These are phyloP conservation scores for Chlamydomonas sp. DNA, from an alignment of 139 green algal species.

Conservation along the genomic window DNA sequence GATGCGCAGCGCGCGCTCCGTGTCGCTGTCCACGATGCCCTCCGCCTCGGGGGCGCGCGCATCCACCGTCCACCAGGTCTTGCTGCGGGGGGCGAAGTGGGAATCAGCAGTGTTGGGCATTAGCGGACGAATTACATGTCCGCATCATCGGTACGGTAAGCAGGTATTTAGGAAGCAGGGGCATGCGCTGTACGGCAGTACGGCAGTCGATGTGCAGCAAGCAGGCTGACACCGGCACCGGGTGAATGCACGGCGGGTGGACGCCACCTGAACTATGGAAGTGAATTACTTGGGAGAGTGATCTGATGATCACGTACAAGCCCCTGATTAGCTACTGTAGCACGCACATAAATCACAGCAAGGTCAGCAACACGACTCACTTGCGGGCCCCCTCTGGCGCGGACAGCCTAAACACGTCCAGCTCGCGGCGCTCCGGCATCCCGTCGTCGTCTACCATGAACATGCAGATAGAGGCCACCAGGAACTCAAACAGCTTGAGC, in stretches of 20 bases:
- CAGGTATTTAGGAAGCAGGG: too few relatives aligned
- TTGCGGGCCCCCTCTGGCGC: conserved; percentile 16
- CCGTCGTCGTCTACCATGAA: conserved; percentile 75
- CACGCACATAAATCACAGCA: too few relatives aligned
- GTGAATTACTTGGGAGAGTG: too few relatives aligned
- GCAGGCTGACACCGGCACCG: too few relatives aligned
- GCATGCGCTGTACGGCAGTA: too few relatives aligned
- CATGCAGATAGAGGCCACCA: conserved; percentile 80
- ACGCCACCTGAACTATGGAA: too few relatives aligned
- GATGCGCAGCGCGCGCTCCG: conserved; percentile 67
- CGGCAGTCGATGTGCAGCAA: too few relatives aligned
- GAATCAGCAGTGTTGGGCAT: neutral
- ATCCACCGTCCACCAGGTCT: conserved; percentile 76
- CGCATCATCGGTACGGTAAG: too few relatives aligned
- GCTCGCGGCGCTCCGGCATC: conserved; percentile 45
- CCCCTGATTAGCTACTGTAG: too few relatives aligned
- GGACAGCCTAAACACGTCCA: conserved; percentile 48
- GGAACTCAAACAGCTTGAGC: conserved; percentile 89
- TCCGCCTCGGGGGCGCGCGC: conserved; percentile 54
- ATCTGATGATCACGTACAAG: too few relatives aligned
- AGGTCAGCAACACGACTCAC: neutral
- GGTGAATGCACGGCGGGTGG: too few relatives aligned
- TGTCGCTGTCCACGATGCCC: conserved; percentile 39
- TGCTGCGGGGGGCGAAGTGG: conserved; percentile 18
- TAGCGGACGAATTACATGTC: too few relatives aligned